Evolutionary conservation across 2,329 filamentous ascomycete species (phyloP).

Genomic region (Fusarium sp.): DNA sequence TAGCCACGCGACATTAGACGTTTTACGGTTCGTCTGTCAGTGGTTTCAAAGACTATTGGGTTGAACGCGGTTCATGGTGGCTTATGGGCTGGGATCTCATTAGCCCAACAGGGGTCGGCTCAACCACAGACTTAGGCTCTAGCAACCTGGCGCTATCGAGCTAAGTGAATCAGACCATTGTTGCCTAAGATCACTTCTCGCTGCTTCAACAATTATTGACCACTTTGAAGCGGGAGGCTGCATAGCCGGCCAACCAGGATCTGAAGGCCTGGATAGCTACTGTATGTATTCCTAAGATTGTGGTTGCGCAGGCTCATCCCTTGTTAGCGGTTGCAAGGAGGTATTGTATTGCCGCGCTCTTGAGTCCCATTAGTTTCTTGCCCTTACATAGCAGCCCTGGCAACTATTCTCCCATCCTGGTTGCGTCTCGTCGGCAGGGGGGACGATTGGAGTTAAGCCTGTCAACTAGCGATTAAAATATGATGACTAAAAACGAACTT

Average conservation of each 20-base stretch:
- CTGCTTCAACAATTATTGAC: conserved; percentile 11
- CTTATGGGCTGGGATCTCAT: conserved; percentile 14
- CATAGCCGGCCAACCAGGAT: conserved; percentile 43
- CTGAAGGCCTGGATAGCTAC: conserved; percentile 8
- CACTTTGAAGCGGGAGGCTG: conserved; percentile 37
- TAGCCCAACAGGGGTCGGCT: conserved; percentile 25
- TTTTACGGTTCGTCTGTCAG: conserved; percentile 14
- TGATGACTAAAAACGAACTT: conserved; percentile 12
- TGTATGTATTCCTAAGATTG: conserved; percentile 28
- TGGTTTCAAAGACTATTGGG: conserved; percentile 30
- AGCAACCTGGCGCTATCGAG: background rate
- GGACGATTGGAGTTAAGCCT: conserved; percentile 1
- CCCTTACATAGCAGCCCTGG: background rate
- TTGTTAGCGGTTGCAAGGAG: conserved; percentile 35
- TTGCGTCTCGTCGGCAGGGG: conserved; percentile 9
- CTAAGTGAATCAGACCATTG: conserved; percentile 24
- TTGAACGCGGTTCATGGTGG: conserved; percentile 22
- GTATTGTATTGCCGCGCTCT: conserved; percentile 19
- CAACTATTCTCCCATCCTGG: background rate
- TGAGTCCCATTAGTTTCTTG: conserved; percentile 3
- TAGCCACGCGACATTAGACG: conserved; percentile 12
- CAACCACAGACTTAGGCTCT: background rate
- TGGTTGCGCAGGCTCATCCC: conserved; percentile 37
- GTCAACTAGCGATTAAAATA: conserved; percentile 6
- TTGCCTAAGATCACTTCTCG: conserved; percentile 6